A percentile compares a stretch with the other conserved stretches of the same genome.
phyloP scores from a whole-genome alignment of 768 basidiomycete genomes.

The Rhodotorula diobovata region DNA sequence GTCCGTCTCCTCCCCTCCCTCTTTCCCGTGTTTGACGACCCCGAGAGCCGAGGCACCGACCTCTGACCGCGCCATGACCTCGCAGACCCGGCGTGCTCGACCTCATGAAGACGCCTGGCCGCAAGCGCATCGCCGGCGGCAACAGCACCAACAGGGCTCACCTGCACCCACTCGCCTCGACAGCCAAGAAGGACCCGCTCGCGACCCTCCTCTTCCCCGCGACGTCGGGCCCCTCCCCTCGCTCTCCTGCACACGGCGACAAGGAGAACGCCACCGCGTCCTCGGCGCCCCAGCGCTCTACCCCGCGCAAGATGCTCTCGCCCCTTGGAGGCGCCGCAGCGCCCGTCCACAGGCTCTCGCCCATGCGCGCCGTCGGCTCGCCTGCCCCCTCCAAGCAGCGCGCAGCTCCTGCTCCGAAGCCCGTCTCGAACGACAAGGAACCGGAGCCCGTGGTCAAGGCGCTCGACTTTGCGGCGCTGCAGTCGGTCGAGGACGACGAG shows the following conservation, averaged over 20 bases:
- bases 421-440: too few relatives aligned
- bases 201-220: conserved; percentile 33
- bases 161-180: background rate
- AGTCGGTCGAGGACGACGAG: background rate
- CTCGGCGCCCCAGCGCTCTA: background rate
- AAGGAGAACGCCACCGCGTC: conserved; percentile 17
- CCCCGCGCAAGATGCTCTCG: background rate
- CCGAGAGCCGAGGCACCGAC: too few relatives aligned
- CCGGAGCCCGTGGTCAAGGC: background rate
- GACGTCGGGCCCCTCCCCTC: background rate
- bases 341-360: background rate
- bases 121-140: conserved; percentile 22
- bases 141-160: background rate
- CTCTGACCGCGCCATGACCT: background rate
- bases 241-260: background rate
- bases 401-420: background rate
- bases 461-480: background rate
- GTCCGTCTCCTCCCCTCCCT: conserved; percentile 5
- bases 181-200: conserved; percentile 24
- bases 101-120: conserved; percentile 37
- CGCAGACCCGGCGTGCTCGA: conserved; percentile 24
- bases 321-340: background rate
- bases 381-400: background rate
- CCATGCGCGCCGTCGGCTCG: conserved; percentile 20
- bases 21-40: background rate